Evolutionary conservation across 1,284 basidiomycete species (phyloP).

Genomic region (Pholiota adiposa): DNA sequence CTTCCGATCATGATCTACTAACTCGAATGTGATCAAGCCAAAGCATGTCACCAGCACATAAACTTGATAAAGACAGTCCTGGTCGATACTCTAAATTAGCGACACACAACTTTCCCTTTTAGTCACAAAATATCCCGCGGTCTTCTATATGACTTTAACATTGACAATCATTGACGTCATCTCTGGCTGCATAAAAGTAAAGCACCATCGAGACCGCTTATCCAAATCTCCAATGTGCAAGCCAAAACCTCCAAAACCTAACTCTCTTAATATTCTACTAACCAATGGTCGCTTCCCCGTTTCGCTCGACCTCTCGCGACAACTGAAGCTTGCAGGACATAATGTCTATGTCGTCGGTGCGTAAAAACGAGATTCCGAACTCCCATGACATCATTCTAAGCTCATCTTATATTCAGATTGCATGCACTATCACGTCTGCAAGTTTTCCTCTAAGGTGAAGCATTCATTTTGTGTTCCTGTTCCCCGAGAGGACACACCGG

Average conservation of each 20-base stretch:
- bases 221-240: background rate
- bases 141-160: background rate
- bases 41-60: no score
- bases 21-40: no score
- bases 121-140: background rate
- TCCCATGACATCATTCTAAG: background rate
- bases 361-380: background rate
- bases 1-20: no score
- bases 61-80: no score
- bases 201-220: background rate
- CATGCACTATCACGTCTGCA: constrained; percentile 2
- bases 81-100: no score
- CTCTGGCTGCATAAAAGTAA: background rate
- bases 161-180: background rate
- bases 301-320: background rate
- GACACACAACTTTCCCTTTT: no score
- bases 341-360: background rate
- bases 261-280: background rate
- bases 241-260: background rate
- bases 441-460: background rate
- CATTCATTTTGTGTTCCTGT: background rate
- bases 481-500: background rate
- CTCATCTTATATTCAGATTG: background rate
- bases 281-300: background rate
- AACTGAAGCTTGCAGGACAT: background rate